Evolutionary conservation across 2,329 filamentous ascomycete genomes (phyloP), one percentile per base, ranked within the genome.

Genomic region (Decorospora gaudefroyi): DNA sequence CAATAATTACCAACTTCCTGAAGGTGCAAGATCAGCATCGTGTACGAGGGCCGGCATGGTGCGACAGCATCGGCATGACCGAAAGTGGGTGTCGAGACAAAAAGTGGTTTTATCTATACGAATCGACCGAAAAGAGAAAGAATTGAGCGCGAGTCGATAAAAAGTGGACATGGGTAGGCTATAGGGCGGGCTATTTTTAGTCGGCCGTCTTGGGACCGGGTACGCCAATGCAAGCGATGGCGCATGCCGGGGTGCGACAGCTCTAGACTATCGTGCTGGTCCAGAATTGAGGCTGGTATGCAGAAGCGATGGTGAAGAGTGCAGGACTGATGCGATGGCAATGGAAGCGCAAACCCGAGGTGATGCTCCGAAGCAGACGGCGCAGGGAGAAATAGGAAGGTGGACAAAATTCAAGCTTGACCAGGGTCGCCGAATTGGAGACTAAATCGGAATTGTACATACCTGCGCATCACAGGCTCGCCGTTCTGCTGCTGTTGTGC

Each of bases 1-100:
- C 91, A 64, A 96, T 96, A 61, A 96, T 96, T 65, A 96, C 91
- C 67, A 96, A 80, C 77, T 96, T 96, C 78, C 91, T 96, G 68
- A 50, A 49, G 43, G 36, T 49, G 23, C 42, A 31, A 51, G 54
- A 53, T 67, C 55, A 65, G 62, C 61, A 61, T 48, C 25, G 22
- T 48, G 57, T 35, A 44, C 46, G 18, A 33, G 28, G 21, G 31
- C 17, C 16, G 23, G 10, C 27, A 35, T 41, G 29, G 52, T 53
- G 53, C 47, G 42, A 58, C 18, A 42, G 23, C n/a, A 28, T 48
- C 40, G 55, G 51, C 31, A 42, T 30, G 28, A 25, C 21, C 25
- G 36, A 38, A 22, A 27, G 34, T 12, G 15, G 21, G 39, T 32
- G 34, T 37, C 44, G 34, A 42, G 11, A 42, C 26, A 43, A 35